These are phyloP conservation scores for Penicillium sp. DNA, from an alignment of 2,329 filamentous ascomycete genomes.

Conservation along the genomic window DNA sequence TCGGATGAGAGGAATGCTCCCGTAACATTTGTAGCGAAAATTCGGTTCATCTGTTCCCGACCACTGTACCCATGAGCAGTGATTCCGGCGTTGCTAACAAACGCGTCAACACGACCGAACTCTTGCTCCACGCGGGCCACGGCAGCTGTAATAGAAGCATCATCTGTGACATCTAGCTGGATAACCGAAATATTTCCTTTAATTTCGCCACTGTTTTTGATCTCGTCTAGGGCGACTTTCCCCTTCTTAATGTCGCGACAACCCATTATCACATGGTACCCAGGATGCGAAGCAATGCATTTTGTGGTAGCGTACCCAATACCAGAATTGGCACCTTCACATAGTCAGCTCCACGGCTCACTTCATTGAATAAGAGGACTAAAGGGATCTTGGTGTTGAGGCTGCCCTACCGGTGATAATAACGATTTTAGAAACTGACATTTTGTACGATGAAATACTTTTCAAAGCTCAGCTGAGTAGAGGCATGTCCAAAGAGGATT, in stretches of 20 bases:
- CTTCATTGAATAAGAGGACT: not conserved
- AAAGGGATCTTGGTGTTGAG: not conserved
- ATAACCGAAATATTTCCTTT: slow-evolving; percentile 38
- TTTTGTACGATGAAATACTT: not conserved
- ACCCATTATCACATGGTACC: slow-evolving; percentile 23
- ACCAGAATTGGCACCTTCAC: slow-evolving; percentile 25
- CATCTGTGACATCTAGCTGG: slow-evolving; percentile 39
- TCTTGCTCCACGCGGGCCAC: slow-evolving; percentile 11
- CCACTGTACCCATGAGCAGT: slow-evolving; percentile 2
- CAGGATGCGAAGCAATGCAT: slow-evolving; percentile 14
- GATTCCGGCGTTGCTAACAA: slow-evolving; percentile 20
- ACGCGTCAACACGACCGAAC: slow-evolving; percentile 22
- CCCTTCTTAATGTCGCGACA: slow-evolving; percentile 15
- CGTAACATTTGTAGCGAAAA: slow-evolving; percentile 42
- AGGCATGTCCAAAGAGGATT: too few relatives aligned
- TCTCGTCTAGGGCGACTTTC: slow-evolving; percentile 12
- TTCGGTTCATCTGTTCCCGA: slow-evolving; percentile 11
- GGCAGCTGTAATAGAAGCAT: slow-evolving; percentile 33
- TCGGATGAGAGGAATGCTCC: slow-evolving; percentile 37
- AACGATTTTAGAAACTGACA: slow-evolving; percentile 4
- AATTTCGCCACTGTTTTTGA: slow-evolving; percentile 11
- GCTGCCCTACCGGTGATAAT: slow-evolving; percentile 11
- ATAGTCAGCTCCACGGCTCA: not conserved
- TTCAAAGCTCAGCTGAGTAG: too few relatives aligned
- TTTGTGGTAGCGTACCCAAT: slow-evolving; percentile 24